phyloP scores from a whole-genome alignment of 164 flowering plant species.

The Kalanchoe fedtschenkoi region DNA sequence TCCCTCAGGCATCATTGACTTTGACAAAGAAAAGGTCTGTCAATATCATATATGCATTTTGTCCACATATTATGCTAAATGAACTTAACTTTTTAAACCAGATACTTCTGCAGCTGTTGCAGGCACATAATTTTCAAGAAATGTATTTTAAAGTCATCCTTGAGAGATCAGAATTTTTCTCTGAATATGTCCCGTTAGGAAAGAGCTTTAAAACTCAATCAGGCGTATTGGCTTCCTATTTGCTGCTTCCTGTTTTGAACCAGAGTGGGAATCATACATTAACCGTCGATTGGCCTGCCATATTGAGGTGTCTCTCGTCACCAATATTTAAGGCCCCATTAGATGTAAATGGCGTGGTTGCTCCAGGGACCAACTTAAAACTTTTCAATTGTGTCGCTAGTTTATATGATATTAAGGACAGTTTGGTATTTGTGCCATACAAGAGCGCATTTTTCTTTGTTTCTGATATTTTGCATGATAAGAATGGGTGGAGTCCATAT shows the following conservation, averaged over 20 bases:
- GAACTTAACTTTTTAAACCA: neutral
- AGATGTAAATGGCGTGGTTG: slow-evolving; percentile 10
- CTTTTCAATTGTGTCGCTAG: slow-evolving; percentile 44
- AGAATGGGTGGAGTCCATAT: slow-evolving; percentile 39
- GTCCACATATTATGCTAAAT: neutral
- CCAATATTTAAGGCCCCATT: slow-evolving; percentile 42
- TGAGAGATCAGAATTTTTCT: slow-evolving; percentile 47
- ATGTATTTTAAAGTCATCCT: slow-evolving; percentile 73
- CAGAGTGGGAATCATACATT: slow-evolving; percentile 14
- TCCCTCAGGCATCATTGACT: slow-evolving; percentile 39
- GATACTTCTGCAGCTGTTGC: slow-evolving; percentile 36
- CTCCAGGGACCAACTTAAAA: slow-evolving; percentile 20
- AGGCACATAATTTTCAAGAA: slow-evolving; percentile 67
- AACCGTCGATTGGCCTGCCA: slow-evolving; percentile 57
- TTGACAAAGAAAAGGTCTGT: slow-evolving; percentile 53
- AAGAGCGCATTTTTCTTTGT: slow-evolving; percentile 51
- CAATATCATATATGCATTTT: neutral
- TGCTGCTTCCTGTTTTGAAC: slow-evolving; percentile 62
- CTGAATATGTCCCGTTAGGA: slow-evolving; percentile 55
- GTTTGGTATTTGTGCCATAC: slow-evolving; percentile 65
- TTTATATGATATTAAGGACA: slow-evolving; percentile 40
- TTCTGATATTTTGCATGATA: slow-evolving; percentile 30
- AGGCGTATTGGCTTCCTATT: slow-evolving; percentile 45
- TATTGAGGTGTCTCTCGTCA: slow-evolving; percentile 66
- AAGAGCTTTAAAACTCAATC: slow-evolving; percentile 16